phyloP scores from a whole-genome alignment of 2,329 filamentous ascomycete genomes.

The Lizonia empirigonia region DNA sequence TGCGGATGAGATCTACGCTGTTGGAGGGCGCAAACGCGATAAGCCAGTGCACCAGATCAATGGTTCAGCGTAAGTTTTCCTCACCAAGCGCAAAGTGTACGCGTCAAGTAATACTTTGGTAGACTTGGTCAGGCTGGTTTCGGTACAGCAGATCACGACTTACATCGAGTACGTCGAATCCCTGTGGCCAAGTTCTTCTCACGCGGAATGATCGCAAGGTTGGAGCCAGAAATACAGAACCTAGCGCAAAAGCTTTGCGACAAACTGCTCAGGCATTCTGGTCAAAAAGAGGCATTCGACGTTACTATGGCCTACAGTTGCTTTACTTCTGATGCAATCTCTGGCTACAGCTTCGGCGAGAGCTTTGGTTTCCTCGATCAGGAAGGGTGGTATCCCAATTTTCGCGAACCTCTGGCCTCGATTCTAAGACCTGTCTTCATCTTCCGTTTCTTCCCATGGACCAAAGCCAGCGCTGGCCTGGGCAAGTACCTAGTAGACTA shows the following conservation, averaged over 20 bases:
- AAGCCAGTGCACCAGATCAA: slow-evolving; percentile 37
- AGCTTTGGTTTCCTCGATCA: slow-evolving; percentile 34
- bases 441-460: slow-evolving; percentile 34
- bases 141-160: slow-evolving; percentile 33
- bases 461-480: slow-evolving; percentile 24
- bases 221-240: slow-evolving; percentile 30
- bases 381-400: slow-evolving; percentile 34
- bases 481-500: slow-evolving; percentile 27
- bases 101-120: background rate
- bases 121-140: slow-evolving; percentile 33
- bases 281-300: slow-evolving; percentile 25
- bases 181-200: slow-evolving; percentile 48
- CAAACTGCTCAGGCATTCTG: slow-evolving; percentile 29
- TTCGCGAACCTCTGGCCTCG: slow-evolving; percentile 27
- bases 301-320: slow-evolving; percentile 36
- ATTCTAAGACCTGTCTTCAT: slow-evolving; percentile 30
- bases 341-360: slow-evolving; percentile 31
- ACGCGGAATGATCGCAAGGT: slow-evolving; percentile 28
- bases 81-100: background rate
- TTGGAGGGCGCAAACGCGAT: slow-evolving; percentile 31
- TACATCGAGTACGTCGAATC: slow-evolving; percentile 41
- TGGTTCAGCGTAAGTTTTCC: slow-evolving; percentile 28
- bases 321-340: slow-evolving; percentile 34
- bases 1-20: slow-evolving; percentile 39
- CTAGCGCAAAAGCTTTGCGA: slow-evolving; percentile 33